phyloP scores from a whole-genome alignment of 2,329 filamentous ascomycete genomes.

The Trichophyton simii region DNA sequence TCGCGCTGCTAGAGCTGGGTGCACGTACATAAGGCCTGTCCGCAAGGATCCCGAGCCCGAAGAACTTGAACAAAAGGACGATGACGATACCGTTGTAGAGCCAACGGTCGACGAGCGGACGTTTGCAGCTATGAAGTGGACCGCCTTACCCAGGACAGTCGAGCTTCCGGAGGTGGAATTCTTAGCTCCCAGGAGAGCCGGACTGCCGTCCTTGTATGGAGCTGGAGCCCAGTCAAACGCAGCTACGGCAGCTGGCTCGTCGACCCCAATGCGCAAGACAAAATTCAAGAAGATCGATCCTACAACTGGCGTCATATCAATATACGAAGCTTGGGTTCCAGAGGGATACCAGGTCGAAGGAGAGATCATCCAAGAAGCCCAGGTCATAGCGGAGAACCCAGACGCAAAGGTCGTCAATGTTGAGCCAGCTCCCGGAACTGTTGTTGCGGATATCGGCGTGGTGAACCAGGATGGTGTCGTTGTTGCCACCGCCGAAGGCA shows the following conservation, averaged over 20 bases:
- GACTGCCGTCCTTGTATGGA: conserved; percentile 42
- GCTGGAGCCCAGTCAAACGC: conserved; percentile 15
- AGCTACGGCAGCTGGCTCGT: conserved; percentile 21
- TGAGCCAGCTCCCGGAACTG: conserved; percentile 43
- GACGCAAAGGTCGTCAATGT: conserved; percentile 24
- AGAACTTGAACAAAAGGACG: conserved; percentile 26
- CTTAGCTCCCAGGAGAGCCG: conserved; percentile 49
- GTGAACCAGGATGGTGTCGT: conserved; percentile 51
- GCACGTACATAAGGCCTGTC: conserved; percentile 59
- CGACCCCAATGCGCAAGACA: conserved; percentile 55
- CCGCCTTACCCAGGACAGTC: conserved; percentile 42
- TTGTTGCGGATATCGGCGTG: conserved; percentile 47
- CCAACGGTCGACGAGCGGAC: conserved; percentile 30
- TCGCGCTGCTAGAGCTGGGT: conserved; percentile 64
- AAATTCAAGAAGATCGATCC: conserved; percentile 69
- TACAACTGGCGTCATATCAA: conserved; percentile 62
- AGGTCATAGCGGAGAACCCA: conserved; percentile 33
- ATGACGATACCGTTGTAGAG: conserved; percentile 20
- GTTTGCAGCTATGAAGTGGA: conserved; percentile 48
- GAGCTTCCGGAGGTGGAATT: conserved; percentile 50
- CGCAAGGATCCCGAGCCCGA: conserved; percentile 27
- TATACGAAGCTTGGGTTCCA: conserved; percentile 69
- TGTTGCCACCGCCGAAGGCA: conserved; percentile 38
- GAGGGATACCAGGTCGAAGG: conserved; percentile 71
- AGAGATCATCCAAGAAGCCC: conserved; percentile 55